Base-by-base conservation (phyloP, 2,329 filamentous ascomycete species). In the Colletotrichum sojae region DNA sequence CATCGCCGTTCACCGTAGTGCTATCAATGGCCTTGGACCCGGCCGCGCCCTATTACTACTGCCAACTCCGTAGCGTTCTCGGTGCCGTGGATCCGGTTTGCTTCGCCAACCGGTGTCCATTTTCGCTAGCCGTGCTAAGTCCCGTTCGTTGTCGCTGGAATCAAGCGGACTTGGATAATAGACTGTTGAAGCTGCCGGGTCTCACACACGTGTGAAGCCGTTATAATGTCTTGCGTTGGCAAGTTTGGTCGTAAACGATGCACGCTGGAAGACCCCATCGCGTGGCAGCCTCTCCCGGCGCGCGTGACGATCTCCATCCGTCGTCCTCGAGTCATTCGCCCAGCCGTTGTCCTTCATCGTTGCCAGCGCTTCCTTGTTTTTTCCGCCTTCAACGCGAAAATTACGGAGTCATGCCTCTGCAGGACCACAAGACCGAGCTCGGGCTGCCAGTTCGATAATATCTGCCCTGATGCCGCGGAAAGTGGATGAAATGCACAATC, bases 381-480 rank as follows among this genome's bases (percentile, higher is more conserved):
- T 27, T 22, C 25, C 45, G 49, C 62, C 51, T 66, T 22, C n/a
- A 56, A 40, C 55, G 31, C 16, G 15, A 48, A 8, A 40, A 58
- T 54, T 20, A 58, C 25, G 51, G 65, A 68, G 54, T 59, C 60
- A 65, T 40, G 54, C 49, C 60, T 52, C 53, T 60, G 66, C 66
- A 55, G 61, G 62, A 45, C 43, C 20, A n/a, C 22, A n/a, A 43
- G 63, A 66, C 63, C 49, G 55, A 54, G 49, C n/a, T 66, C 63
- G 63, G 48, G 40, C 48, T 27, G 10, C 16, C 46, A 48, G 40
- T 39, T 18, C 49, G 36, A 54, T 36, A 36, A 54, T 36, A 36
- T 61, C 49, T 46, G 55, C 49, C 18, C 53, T 57, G 52, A 63
- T 56, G 59, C 43, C 52, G 51, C 22, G 40, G 31, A 25, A 13